phyloP scores from a whole-genome alignment of 2,329 filamentous ascomycete species.

The Rhynchosporium secalis region DNA sequence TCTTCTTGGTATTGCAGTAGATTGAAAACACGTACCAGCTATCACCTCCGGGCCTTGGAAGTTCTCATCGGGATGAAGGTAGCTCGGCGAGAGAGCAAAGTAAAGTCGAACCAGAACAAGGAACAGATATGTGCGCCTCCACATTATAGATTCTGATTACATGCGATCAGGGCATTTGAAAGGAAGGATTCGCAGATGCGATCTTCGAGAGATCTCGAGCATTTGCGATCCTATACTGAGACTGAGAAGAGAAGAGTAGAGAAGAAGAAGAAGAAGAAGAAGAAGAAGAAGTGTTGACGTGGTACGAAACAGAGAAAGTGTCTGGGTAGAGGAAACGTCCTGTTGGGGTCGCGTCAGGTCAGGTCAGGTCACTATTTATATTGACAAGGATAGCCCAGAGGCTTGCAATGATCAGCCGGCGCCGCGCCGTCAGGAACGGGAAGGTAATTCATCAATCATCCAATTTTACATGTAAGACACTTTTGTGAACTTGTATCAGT shows the following conservation, averaged over 20 bases:
- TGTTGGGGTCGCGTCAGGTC: slow-evolving; percentile 1
- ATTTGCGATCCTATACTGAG: slow-evolving; percentile 4
- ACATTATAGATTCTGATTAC: slow-evolving; percentile 61
- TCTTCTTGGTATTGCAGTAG: background rate
- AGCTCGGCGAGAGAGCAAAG: slow-evolving; percentile 92
- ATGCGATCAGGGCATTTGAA: slow-evolving; percentile 27
- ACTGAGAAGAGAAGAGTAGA: no score
- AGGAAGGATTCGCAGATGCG: slow-evolving; percentile 31
- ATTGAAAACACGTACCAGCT: slow-evolving; percentile 66
- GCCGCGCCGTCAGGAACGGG: slow-evolving; percentile 3
- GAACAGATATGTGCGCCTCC: slow-evolving; percentile 84
- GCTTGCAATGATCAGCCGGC: slow-evolving; percentile 7
- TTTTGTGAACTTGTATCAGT: background rate
- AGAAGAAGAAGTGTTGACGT: background rate
- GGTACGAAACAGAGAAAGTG: slow-evolving; percentile 15
- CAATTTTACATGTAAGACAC: slow-evolving; percentile 5
- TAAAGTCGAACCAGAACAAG: slow-evolving; percentile 86
- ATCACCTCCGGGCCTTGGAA: slow-evolving; percentile 98
- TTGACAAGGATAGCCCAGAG: slow-evolving; percentile 2
- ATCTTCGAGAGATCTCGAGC: slow-evolving; percentile 10
- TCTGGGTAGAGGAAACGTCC: slow-evolving; percentile 12
- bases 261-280: background rate
- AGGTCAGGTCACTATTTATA: background rate
- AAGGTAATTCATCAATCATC: background rate
- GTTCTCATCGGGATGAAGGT: slow-evolving; percentile 97